phyloP scores from a whole-genome alignment of 768 basidiomycete species.

The Boletus bicolor region DNA sequence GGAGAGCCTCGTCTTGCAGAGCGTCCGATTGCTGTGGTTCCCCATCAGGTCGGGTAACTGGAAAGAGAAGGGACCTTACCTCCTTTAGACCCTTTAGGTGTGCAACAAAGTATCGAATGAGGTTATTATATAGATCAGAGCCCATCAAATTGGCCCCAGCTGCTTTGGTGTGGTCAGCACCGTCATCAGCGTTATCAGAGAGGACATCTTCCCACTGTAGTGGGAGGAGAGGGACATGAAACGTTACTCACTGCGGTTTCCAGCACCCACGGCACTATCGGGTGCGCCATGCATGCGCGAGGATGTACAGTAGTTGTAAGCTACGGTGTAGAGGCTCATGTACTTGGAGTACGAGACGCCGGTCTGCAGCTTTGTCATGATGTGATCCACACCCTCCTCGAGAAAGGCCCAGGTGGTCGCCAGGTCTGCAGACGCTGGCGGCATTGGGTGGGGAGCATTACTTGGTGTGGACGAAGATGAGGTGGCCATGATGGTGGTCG shows the following conservation, averaged over 20 bases:
- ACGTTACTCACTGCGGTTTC: slow-evolving; percentile 54
- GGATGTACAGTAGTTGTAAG: slow-evolving; percentile 97
- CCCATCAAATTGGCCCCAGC: slow-evolving; percentile 96
- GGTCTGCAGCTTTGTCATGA: slow-evolving; percentile 87
- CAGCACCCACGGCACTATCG: slow-evolving; percentile 32
- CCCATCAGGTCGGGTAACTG: slow-evolving; percentile 13
- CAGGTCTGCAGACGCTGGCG: slow-evolving; percentile 65
- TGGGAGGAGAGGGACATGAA: slow-evolving; percentile 5
- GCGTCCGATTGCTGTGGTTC: slow-evolving; percentile 63
- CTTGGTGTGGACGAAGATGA: slow-evolving; percentile 30
- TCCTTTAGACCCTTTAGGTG: slow-evolving; percentile 71
- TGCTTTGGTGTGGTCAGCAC: slow-evolving; percentile 31
- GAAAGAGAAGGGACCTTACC: slow-evolving; percentile 41
- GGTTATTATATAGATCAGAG: slow-evolving; percentile 92
- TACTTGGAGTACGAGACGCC: slow-evolving; percentile 89
- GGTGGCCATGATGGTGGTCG: slow-evolving; percentile 33
- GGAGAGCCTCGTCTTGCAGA: slow-evolving; percentile 80
- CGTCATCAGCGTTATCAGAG: slow-evolving; percentile 19
- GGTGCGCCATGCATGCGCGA: slow-evolving; percentile 66
- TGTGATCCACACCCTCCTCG: slow-evolving; percentile 84
- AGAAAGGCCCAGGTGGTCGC: slow-evolving; percentile 86
- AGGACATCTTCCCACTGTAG: slow-evolving; percentile 23
- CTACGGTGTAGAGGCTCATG: slow-evolving; percentile 86
- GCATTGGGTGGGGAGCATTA: slow-evolving; percentile 49
- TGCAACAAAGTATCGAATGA: slow-evolving; percentile 83